These are phyloP conservation scores for Thalassiosira exigua DNA, from an alignment of 352 stramenopile species.

Conservation along the genomic window DNA sequence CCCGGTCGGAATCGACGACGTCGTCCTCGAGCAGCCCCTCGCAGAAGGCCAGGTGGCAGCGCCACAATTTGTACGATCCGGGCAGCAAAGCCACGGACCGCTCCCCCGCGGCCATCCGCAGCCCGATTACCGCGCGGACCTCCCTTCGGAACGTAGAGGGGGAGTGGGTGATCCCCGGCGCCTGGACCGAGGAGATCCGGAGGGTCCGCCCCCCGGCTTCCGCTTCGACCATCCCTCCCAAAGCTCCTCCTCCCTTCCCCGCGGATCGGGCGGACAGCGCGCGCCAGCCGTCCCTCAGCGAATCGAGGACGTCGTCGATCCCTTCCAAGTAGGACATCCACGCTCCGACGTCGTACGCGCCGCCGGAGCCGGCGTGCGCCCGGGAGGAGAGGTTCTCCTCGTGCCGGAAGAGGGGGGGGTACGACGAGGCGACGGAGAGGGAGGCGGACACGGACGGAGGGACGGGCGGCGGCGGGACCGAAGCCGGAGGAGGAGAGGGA, in stretches of 20 bases:
- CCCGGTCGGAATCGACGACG: not conserved
- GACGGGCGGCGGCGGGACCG: not conserved
- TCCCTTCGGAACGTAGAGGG: conserved; percentile 17
- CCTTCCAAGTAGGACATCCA: conserved; percentile 75
- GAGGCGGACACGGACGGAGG: conserved; percentile 20
- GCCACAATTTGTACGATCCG: conserved; percentile 85
- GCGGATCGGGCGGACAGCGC: not conserved
- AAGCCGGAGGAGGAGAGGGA: not conserved
- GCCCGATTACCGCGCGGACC: conserved; percentile 27
- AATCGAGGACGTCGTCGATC: conserved; percentile 66
- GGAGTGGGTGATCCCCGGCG: conserved; percentile 37
- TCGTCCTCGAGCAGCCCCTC: conserved; percentile 10
- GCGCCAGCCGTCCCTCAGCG: conserved; percentile 17
- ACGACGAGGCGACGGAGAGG: conserved; percentile 58
- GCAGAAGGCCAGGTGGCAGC: conserved; percentile 68
- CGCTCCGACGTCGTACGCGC: conserved; percentile 64
- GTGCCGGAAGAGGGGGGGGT: conserved; percentile 57
- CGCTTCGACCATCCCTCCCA: conserved; percentile 11
- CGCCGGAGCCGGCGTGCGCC: not conserved
- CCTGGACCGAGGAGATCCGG: conserved; percentile 19
- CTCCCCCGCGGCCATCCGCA: conserved; percentile 60
- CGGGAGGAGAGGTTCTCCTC: conserved; percentile 61
- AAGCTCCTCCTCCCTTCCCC: conserved; percentile 22
- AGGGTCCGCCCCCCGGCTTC: conserved; percentile 34
- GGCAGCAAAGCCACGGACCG: conserved; percentile 69